These are phyloP conservation scores for Nicotiana benthamiana DNA, from an alignment of 257 asterid species.

Conservation along the genomic window DNA sequence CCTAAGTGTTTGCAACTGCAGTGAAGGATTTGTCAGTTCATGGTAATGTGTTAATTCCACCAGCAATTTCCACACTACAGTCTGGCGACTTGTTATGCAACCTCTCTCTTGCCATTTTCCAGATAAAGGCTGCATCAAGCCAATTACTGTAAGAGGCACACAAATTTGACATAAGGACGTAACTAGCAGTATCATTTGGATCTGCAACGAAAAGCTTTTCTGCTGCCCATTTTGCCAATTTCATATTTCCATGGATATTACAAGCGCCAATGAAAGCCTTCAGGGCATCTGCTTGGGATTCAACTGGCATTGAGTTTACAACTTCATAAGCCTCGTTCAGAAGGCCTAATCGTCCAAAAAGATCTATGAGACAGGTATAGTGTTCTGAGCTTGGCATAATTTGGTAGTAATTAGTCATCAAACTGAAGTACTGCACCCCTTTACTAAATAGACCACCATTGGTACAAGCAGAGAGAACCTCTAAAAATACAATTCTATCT, in stretches of 20 bases:
- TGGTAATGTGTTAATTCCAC: slow-evolving; percentile 8
- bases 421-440: slow-evolving; percentile 27
- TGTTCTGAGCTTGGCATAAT: slow-evolving; percentile 24
- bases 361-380: slow-evolving; percentile 28
- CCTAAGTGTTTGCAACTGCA: neutral
- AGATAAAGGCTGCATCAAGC: slow-evolving; percentile 21
- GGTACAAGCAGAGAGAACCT: slow-evolving; percentile 33
- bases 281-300: slow-evolving; percentile 16
- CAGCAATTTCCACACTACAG: slow-evolving; percentile 21
- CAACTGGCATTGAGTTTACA: slow-evolving; percentile 14
- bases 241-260: slow-evolving; percentile 22
- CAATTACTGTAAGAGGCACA: slow-evolving; percentile 23
- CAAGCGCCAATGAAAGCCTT: slow-evolving; percentile 33
- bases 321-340: slow-evolving; percentile 24
- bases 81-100: slow-evolving; percentile 18
- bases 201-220: slow-evolving; percentile 20
- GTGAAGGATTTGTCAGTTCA: slow-evolving; percentile 9
- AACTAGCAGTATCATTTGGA: slow-evolving; percentile 24
- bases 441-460: slow-evolving; percentile 26
- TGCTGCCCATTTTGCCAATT: slow-evolving; percentile 22
- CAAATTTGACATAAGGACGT: slow-evolving; percentile 20
- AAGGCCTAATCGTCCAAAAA: slow-evolving; percentile 27
- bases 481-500: slow-evolving; percentile 26
- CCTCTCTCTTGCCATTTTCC: slow-evolving; percentile 12
- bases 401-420: slow-evolving; percentile 20